Conservation (phyloP, 495 filamentous ascomycete genomes). For the Monascus purpureus region DNA sequence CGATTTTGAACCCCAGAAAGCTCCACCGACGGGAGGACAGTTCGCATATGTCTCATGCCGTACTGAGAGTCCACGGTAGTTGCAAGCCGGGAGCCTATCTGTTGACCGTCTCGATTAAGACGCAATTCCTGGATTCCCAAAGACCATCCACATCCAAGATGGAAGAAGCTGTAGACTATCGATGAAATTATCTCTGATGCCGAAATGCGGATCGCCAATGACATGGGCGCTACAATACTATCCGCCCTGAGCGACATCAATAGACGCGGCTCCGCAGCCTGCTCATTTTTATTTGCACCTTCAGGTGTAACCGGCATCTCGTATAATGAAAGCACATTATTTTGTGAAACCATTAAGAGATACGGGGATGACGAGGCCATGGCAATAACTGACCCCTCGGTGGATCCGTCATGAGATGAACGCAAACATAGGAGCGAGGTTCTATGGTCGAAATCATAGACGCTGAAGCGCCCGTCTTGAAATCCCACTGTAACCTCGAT, state of each 20-base stretch:
- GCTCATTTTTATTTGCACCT: constrained; percentile 1
- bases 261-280: constrained; percentile 34
- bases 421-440: constrained; percentile 26
- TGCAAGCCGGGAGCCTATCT: constrained; percentile 41
- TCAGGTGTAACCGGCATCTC: constrained; percentile 27
- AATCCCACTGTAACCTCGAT: constrained; percentile 56
- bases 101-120: constrained; percentile 37
- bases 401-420: constrained; percentile 40
- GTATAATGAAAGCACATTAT: constrained; percentile 63
- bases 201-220: constrained; percentile 58
- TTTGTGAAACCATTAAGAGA: constrained; percentile 59
- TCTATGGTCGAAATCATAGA: constrained; percentile 45
- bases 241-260: constrained; percentile 73
- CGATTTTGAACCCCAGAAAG: constrained; percentile 3
- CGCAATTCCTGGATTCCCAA: constrained; percentile 81
- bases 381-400: constrained; percentile 54
- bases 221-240: constrained; percentile 63
- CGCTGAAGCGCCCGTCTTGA: constrained; percentile 54
- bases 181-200: constrained; percentile 52
- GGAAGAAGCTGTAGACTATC: constrained; percentile 60
- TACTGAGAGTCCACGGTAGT: constrained; percentile 32
- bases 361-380: constrained; percentile 67
- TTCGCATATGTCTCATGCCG: constrained; percentile 22
- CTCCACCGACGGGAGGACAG: constrained; percentile 19
- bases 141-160: constrained; percentile 59